Percentiles rank a stretch among this genome's conserved stretches.
Evolutionary conservation across 495 filamentous ascomycete genomes (phyloP).

Genomic region (Parathielavia appendiculata): DNA sequence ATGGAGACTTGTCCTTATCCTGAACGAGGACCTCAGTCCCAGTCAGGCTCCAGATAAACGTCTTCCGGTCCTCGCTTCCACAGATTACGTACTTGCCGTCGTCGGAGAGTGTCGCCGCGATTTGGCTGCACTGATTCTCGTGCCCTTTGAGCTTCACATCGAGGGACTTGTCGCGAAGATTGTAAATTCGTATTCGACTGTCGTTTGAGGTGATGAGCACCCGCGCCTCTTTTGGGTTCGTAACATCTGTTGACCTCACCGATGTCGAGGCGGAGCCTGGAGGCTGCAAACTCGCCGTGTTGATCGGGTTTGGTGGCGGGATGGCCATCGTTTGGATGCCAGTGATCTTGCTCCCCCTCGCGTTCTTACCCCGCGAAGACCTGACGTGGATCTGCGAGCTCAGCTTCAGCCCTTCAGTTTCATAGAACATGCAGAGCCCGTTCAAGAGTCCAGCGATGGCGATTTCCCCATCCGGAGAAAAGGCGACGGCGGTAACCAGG

Average conservation of each 20-base stretch:
- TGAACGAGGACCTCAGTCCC: slow-evolving; percentile 51
- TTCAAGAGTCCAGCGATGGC: slow-evolving; percentile 85
- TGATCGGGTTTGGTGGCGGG: slow-evolving; percentile 35
- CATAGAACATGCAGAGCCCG: slow-evolving; percentile 86
- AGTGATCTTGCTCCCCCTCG: slow-evolving; percentile 96
- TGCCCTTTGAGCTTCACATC: slow-evolving; percentile 91
- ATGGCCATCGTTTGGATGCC: slow-evolving; percentile 75
- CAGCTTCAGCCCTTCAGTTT: slow-evolving; percentile 85
- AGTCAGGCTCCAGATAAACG: slow-evolving; percentile 80
- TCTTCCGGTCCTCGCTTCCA: slow-evolving; percentile 84
- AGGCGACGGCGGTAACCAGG: slow-evolving; percentile 88
- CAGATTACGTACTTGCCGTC: slow-evolving; percentile 85
- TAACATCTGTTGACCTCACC: slow-evolving; percentile 17
- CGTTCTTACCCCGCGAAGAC: slow-evolving; percentile 84
- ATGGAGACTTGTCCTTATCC: slow-evolving; percentile 69
- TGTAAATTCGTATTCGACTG: slow-evolving; percentile 88
- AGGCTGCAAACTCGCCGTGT: background rate
- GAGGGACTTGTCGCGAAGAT: slow-evolving; percentile 72
- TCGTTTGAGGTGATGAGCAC: slow-evolving; percentile 93
- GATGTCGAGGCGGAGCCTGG: slow-evolving; percentile 38
- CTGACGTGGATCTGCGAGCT: slow-evolving; percentile 82
- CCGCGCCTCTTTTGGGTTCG: slow-evolving; percentile 63
- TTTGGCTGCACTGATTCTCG: slow-evolving; percentile 87
- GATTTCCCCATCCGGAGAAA: slow-evolving; percentile 85
- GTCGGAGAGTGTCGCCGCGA: slow-evolving; percentile 82